A percentile compares a stretch with the other conserved stretches of the same genome.
phyloP scores from a whole-genome alignment of 805 yeast species.

The Saccharomyces paradoxus region DNA sequence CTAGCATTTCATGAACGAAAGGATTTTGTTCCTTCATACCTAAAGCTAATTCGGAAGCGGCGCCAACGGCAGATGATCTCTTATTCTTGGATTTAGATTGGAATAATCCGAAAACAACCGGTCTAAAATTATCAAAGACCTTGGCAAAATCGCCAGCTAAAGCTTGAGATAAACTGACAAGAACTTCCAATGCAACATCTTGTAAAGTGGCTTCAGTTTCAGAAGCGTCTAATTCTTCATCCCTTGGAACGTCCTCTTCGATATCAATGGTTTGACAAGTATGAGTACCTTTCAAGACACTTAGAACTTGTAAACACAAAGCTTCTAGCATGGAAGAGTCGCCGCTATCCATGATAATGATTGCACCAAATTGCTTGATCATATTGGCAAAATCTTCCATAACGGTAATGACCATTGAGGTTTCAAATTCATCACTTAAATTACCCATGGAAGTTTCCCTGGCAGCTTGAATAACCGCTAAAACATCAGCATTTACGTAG shows the following conservation, averaged over 20 bases:
- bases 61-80: conserved; percentile 80
- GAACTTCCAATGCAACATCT: conserved; percentile 80
- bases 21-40: conserved; percentile 64
- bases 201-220: conserved; percentile 60
- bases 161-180: conserved; percentile 67
- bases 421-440: conserved; percentile 74
- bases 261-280: conserved; percentile 73
- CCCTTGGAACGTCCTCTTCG: conserved; percentile 52
- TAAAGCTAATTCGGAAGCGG: conserved; percentile 78
- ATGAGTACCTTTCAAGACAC: conserved; percentile 73
- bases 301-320: conserved; percentile 63
- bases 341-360: conserved; percentile 51
- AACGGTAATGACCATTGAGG: conserved; percentile 69
- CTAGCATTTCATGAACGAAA: conserved; percentile 59
- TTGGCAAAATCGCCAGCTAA: conserved; percentile 70
- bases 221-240: conserved; percentile 47
- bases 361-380: conserved; percentile 62
- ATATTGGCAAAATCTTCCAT: conserved; percentile 68
- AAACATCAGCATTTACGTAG: conserved; percentile 49
- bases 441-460: conserved; percentile 56
- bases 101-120: conserved; percentile 48
- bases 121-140: conserved; percentile 66
- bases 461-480: conserved; percentile 54
- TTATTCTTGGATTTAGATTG: conserved; percentile 59
- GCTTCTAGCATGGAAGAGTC: conserved; percentile 53